A percentile compares a stretch with the other conserved stretches of the same genome.
phyloP scores from a whole-genome alignment of 225 moss, liverwort and hornwort genomes.

The Thuidium tamariscinum region DNA sequence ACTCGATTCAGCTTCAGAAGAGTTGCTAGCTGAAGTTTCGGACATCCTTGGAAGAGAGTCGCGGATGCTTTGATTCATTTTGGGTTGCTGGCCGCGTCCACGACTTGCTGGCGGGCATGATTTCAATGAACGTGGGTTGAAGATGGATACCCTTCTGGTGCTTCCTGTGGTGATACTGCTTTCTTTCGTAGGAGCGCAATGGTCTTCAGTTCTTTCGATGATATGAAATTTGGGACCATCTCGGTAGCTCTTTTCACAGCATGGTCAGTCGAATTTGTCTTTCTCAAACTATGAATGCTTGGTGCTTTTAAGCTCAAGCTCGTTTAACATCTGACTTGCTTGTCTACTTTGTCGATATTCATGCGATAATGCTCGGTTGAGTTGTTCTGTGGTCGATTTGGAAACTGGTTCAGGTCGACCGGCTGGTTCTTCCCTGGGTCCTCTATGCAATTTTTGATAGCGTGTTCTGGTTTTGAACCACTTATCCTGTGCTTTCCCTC shows the following conservation, averaged over 20 bases:
- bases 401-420: neutral
- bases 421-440: rapidly evolving
- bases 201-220: neutral
- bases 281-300: neutral
- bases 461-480: no score
- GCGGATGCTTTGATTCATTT: neutral
- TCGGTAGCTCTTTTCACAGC: neutral
- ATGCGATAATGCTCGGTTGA: neutral
- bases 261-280: neutral
- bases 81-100: neutral
- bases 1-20: neutral
- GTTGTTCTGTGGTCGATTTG: no score
- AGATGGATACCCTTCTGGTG: no score
- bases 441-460: neutral
- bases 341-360: neutral
- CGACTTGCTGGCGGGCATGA: no score
- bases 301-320: neutral
- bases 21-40: neutral
- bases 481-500: no score
- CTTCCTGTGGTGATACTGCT: neutral
- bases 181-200: neutral
- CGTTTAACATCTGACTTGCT: neutral
- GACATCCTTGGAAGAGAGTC: neutral
- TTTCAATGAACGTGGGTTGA: neutral
- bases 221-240: neutral